These are phyloP conservation scores for Dovyalis caffra DNA, from an alignment of 345 rosid genomes.

Conservation along the genomic window DNA sequence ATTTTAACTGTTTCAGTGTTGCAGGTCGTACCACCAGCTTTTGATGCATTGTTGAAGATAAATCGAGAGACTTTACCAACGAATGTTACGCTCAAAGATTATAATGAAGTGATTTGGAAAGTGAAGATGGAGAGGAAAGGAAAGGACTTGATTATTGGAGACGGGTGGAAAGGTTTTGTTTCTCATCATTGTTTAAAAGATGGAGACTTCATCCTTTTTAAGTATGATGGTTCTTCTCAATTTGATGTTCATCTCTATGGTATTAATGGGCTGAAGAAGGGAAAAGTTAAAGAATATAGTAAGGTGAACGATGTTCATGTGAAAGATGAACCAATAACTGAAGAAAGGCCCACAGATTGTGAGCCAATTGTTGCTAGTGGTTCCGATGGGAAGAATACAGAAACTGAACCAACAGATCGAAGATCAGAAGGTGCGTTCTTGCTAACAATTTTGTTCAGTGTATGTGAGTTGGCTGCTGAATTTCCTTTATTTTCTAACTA, in stretches of 20 bases:
- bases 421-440: neutral
- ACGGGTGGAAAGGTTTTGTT: conserved; percentile 34
- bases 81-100: conserved; percentile 11
- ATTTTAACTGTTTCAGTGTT: too few species aligned
- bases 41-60: conserved; percentile 5
- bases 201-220: conserved; percentile 31
- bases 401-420: neutral
- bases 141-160: conserved; percentile 9
- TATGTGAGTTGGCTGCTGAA: neutral
- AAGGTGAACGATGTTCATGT: neutral
- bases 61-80: neutral
- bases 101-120: conserved; percentile 22
- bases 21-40: conserved; percentile 31
- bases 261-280: conserved; percentile 20
- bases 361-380: neutral
- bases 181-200: conserved; percentile 4
- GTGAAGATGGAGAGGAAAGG: conserved; percentile 14
- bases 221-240: conserved; percentile 1
- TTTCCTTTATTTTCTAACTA: neutral
- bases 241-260: conserved; percentile 25
- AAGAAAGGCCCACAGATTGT: too few species aligned
- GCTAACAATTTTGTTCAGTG: neutral
- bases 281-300: neutral
- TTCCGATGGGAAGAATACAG: neutral
- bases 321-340: too few species aligned